Evolutionary conservation across 495 filamentous ascomycete species (phyloP).

Genomic region (Sabuloglossum arenarium): DNA sequence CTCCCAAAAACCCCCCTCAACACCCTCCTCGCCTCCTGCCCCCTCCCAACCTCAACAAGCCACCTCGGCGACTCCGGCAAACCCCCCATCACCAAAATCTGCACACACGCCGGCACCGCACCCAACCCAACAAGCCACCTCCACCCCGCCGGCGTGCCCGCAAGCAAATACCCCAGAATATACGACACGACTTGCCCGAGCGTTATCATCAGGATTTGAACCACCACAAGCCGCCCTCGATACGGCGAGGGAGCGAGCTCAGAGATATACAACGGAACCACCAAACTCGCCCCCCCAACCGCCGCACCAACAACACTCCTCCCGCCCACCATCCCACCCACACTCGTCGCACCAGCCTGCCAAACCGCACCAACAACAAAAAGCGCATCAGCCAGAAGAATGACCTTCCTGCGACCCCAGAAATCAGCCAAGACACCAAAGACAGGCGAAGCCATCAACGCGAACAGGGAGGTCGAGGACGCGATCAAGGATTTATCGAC

Average conservation of each 20-base stretch:
- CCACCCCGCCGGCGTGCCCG: slow-evolving; percentile 47
- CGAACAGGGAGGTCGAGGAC: slow-evolving; percentile 59
- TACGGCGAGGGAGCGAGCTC: slow-evolving; percentile 60
- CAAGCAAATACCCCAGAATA: slow-evolving; percentile 47
- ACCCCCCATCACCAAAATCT: slow-evolving; percentile 37
- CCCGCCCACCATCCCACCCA: slow-evolving; percentile 56
- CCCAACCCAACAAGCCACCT: slow-evolving; percentile 82
- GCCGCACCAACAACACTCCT: slow-evolving; percentile 62
- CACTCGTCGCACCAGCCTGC: slow-evolving; percentile 42
- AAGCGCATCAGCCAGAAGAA: slow-evolving; percentile 56
- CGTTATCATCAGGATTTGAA: slow-evolving; percentile 63
- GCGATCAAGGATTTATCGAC: slow-evolving; percentile 74
- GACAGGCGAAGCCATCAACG: slow-evolving; percentile 55
- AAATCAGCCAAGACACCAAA: slow-evolving; percentile 56
- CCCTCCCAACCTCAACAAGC: slow-evolving; percentile 48
- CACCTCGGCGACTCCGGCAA: slow-evolving; percentile 80
- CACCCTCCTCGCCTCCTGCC: slow-evolving; percentile 35
- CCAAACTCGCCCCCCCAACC: slow-evolving; percentile 63
- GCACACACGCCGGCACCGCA: slow-evolving; percentile 50
- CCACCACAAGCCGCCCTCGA: slow-evolving; percentile 56
- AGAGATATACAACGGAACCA: slow-evolving; percentile 69
- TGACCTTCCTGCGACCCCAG: slow-evolving; percentile 51
- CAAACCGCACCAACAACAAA: slow-evolving; percentile 55
- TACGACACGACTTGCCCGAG: slow-evolving; percentile 76
- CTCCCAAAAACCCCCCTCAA: slow-evolving; percentile 41